Evolutionary conservation across 495 filamentous ascomycete genomes (phyloP), one percentile per base, ranked within the genome.

Genomic region (Pseudoneurospora amorphoporcata): DNA sequence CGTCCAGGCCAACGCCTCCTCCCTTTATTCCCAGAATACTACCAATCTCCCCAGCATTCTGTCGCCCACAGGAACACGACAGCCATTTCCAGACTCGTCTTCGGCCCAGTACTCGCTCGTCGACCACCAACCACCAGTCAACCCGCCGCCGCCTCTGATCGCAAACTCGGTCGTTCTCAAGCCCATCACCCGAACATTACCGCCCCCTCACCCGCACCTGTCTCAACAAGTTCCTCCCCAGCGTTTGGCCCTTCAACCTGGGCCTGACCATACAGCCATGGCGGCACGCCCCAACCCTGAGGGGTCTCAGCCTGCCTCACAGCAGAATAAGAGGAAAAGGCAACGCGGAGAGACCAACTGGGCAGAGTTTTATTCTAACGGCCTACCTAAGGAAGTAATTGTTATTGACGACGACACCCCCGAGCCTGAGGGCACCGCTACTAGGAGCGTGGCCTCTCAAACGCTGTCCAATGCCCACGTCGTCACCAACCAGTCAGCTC

Each of bases 401-500:
- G 90, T 97, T 73, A 98, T 98, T 79, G 92, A 97, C 76, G 95
- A 97, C 82, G 95, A 97, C 82, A 90, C 92, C n/a, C 89, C 91
- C 47, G 91, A 91, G 72, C 86, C 88, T 29, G 88, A 91, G 39
- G 75, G 81, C 17, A 68, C 71, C 70, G 76, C 76, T 69, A 71
- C 73, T 70, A 72, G 77, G 72, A 73, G 75, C 70, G 77, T 70
- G 73, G 75, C 76, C 23, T 73, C 78, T 41, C 74, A 76, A 61
- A 76, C 78, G 0, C 75, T 81, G 71, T 65, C 53, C 35, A 82
- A 80, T 74, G 78, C 75, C 45, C 73, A 73, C 32, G 71, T 19
- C 69, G 40, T 53, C 69, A 58, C 40, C 23, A 80, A 75, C 72
- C 75, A 75, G 65, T 29, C 72, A n/a, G 39, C 23, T 9, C 73